Percentiles rank a stretch among this genome's conserved stretches.
These are phyloP conservation scores for Mycena metata DNA, from an alignment of 768 basidiomycete genomes.

Conservation along the genomic window DNA sequence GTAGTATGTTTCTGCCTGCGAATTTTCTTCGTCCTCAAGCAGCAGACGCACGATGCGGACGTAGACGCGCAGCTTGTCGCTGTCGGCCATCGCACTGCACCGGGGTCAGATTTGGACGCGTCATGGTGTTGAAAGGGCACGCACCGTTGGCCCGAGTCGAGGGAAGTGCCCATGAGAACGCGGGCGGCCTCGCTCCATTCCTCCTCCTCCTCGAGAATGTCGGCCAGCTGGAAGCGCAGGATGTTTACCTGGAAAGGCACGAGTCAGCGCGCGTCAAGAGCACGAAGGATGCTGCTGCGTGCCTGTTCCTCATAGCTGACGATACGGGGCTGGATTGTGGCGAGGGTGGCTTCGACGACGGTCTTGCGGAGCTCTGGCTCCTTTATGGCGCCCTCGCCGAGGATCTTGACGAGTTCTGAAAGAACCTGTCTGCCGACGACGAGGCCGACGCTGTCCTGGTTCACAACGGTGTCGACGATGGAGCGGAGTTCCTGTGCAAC, in stretches of 20 bases:
- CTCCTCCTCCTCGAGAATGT: constrained; percentile 89
- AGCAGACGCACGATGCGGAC: constrained; percentile 94
- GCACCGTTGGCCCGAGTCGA: constrained; percentile 91
- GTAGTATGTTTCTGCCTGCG: constrained; percentile 98
- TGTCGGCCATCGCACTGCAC: constrained; percentile 74
- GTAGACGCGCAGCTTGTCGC: constrained; percentile 91
- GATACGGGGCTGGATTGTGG: constrained; percentile 79
- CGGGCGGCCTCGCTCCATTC: constrained; percentile 95
- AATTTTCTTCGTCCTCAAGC: constrained; percentile 96
- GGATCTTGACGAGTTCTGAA: constrained; percentile 82
- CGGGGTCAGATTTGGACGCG: constrained; percentile 29
- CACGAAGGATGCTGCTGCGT: constrained; percentile 40
- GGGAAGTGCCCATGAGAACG: constrained; percentile 91
- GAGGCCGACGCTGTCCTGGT: constrained; percentile 84
- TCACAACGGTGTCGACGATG: constrained; percentile 85
- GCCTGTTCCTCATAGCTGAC: constrained; percentile 98
- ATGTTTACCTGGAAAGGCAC: constrained; percentile 73
- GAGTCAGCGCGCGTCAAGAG: constrained; percentile 1
- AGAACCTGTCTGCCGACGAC: constrained; percentile 92
- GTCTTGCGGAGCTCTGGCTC: constrained; percentile 72
- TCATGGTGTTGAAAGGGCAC: constrained; percentile 31
- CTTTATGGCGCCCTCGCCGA: constrained; percentile 69
- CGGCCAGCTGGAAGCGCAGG: constrained; percentile 90
- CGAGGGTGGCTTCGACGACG: constrained; percentile 82
- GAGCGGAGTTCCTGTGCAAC: constrained; percentile 72